Evolutionary conservation across 1,139 yeast genomes (phyloP), one percentile per base, ranked within the genome.

Genomic region (Zygosaccharomyces sapae): DNA sequence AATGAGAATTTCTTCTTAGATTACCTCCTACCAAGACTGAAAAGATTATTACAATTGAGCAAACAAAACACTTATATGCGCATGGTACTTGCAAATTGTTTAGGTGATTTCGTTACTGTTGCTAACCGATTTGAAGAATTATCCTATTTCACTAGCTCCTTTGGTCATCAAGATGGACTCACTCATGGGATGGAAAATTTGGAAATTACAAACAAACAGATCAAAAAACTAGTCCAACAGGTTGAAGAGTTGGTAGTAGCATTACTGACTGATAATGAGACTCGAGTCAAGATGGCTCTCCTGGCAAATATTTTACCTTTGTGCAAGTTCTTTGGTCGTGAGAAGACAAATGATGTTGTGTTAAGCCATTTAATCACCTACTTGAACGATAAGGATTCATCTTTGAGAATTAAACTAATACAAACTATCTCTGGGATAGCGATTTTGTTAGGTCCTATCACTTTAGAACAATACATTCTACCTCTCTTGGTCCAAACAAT

Each of bases 341-440:
- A 88, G 45, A 85, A 81, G 56, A 85, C 96, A 0, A 89, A 86
- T 61, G 97, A 94, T 65, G 73, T 90, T 37, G 81, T 94, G 12
- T 68, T 94, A 42, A 89, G 96, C 37, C 98, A 92, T 70, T 70
- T 90, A 45, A 89, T 92, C 39, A 90, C 97, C 0, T 94, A 89
- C 59, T 69, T 94, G 51, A 94, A 94, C 63, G 97, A 89, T 61
- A 74, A 80, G 43, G 81, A 83, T 58, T 72, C 83, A 2, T 77
- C 80, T 27, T 70, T 92, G 22, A 73, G 95, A 48, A 70, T 85
- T 29, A 81, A 83, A 5, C 82, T 94, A 57, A 79, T 90, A 39
- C 77, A 82, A 33, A 76, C 88, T n/a, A 79, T 90, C 12, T 75
- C 88, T 5, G 80, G 83, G 1, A 71, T 92, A 22, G 86, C 95